Base-by-base conservation (phyloP, 768 basidiomycete species). In the Suillus americanus region DNA sequence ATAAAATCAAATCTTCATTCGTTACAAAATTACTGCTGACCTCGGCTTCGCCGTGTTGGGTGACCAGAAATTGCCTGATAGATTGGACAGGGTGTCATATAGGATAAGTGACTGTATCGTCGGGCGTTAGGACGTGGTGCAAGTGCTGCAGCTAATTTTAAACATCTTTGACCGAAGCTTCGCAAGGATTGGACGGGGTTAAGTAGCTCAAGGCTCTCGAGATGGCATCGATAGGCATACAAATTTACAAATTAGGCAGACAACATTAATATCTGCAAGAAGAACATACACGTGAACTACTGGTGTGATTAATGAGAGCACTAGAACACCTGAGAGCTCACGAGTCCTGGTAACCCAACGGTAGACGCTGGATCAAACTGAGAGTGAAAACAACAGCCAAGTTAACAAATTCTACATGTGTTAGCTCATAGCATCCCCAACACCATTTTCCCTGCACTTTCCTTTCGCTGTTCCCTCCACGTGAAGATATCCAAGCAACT, bases 31-130 rank as follows among this genome's bases (percentile, higher is more conserved):
- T 16, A 53, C 12, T 28, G 18, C 61, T 53, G 16, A 76, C 82
- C 80, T 79, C 28, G 78, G 70, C 63, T 75, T 83, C 67, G 72
- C 77, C 4, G 76, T 69, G 61, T 81, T 82, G 6, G 75, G 75
- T 1, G 80, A 74, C 77, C 76, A 80, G 3, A 16, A 65, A 23
- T 72, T 73, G 9, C 69, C 72, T 0, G 75, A 71, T 12, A 73
- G 61, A 9, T 71, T 73, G 48, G 72, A 77, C 18, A 78, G 74
- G 35, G 77, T 75, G 33, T 81, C 79, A 40, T 78, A 79, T 59
- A 81, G 70, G 63, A 71, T 66, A 25, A 80, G 74, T 0, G 72
- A 67, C n/a, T 68, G 57, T 72, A 75, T 76, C 56, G 13, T 40
- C 18, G 18, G 50, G 28, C 3, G 16, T 30, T 30, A 28, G 28